Evolutionary conservation across 164 flowering plant genomes (phyloP).

Genomic region (grape (Vitis vinifera)): ASM3070453v1 NC_081817.1:26837001-26837500

Average conservation of each 20-base stretch:
- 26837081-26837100: neutral
- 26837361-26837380: too few species aligned
- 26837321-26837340: neutral
- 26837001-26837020: neutral
- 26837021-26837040: neutral
- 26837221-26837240: conserved; percentile 15
- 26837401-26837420: too few species aligned
- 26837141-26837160: conserved; percentile 17
- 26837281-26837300: neutral
- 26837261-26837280: conserved; percentile 23
- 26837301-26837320: neutral
- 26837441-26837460: too few species aligned
- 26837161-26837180: neutral
- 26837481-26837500: too few species aligned
- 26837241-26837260: conserved; percentile 17
- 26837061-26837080: neutral
- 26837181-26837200: conserved; percentile 6
- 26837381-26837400: too few species aligned
- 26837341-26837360: too few species aligned
- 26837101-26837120: neutral
- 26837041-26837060: neutral
- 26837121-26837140: neutral
- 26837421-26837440: too few species aligned
- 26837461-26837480: too few species aligned
- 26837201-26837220: conserved; percentile 24